phyloP scores from a whole-genome alignment of 352 stramenopile genomes.

The Globisporangium mamillatum region DNA sequence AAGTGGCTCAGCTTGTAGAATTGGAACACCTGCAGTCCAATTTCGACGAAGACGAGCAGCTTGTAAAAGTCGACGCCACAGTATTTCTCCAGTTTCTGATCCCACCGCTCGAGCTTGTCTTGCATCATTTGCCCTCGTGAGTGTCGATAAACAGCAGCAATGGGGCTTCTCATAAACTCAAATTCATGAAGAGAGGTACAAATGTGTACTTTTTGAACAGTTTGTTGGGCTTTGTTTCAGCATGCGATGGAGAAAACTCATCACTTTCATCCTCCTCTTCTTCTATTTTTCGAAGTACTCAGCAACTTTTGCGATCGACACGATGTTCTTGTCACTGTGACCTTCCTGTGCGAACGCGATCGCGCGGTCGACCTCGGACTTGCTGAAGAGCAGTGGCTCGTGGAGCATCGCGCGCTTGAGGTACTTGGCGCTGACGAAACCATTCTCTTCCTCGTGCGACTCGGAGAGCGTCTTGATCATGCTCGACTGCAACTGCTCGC shows the following conservation, averaged over 20 bases:
- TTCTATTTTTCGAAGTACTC: conserved; percentile 18
- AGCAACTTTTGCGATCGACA: conserved; percentile 15
- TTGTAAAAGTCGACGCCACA: neutral
- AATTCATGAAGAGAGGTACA: neutral
- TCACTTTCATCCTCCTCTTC: neutral
- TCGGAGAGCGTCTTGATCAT: conserved; percentile 65
- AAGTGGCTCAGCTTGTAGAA: neutral
- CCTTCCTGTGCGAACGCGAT: conserved; percentile 47
- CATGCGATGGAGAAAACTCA: neutral
- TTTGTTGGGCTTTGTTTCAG: neutral
- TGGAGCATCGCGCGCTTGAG: conserved; percentile 65
- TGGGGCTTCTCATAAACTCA: neutral
- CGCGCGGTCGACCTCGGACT: conserved; percentile 59
- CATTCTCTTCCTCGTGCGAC: conserved; percentile 59
- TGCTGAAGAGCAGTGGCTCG: conserved; percentile 79
- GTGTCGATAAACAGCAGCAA: neutral
- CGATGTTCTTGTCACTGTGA: conserved; percentile 29
- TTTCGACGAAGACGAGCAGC: conserved; percentile 15
- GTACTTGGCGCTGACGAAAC: conserved; percentile 51
- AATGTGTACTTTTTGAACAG: neutral
- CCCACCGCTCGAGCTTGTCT: neutral
- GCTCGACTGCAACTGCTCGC: conserved; percentile 70
- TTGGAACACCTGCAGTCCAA: neutral
- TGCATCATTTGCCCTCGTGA: neutral
- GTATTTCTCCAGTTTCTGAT: neutral